Percentiles rank a stretch among this genome's conserved stretches.
Conservation (phyloP, 495 filamentous ascomycete species). For the Daldinia caldariorum region DNA sequence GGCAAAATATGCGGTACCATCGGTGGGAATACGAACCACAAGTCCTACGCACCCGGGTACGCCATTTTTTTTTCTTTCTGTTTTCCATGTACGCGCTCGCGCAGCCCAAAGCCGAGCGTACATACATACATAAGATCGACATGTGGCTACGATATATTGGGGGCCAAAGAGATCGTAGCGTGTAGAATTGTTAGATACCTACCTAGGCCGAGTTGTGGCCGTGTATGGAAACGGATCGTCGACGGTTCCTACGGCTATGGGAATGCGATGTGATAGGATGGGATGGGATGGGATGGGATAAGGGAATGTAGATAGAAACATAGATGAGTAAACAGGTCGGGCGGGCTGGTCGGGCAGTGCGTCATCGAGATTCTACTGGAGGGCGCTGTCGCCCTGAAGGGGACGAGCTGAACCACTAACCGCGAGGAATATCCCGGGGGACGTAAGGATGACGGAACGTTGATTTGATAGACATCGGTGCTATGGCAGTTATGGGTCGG, state of each 20-base stretch:
- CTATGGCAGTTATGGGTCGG: not conserved
- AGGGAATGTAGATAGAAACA: too few species aligned
- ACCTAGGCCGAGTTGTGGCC: not conserved
- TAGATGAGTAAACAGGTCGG: slow-evolving; percentile 16
- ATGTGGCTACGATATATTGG: not conserved
- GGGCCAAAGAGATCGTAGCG: not conserved
- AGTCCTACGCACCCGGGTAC: slow-evolving; percentile 4
- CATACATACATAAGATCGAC: not conserved
- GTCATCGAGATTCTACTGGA: slow-evolving; percentile 32
- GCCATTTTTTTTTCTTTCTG: too few species aligned
- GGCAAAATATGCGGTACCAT: slow-evolving; percentile 6
- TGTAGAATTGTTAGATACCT: slow-evolving; percentile 1
- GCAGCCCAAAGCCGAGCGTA: slow-evolving; percentile 1
- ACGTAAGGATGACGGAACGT: slow-evolving; percentile 2
- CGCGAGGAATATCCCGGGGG: not conserved
- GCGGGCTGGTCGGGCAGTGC: slow-evolving; percentile 15
- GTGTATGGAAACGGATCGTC: not conserved
- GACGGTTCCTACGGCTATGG: slow-evolving; percentile 8
- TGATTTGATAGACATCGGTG: not conserved
- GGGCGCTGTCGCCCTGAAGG: slow-evolving; percentile 18
- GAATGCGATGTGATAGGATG: not conserved
- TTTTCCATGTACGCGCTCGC: not conserved
- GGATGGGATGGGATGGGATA: too few species aligned
- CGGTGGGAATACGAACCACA: slow-evolving; percentile 18
- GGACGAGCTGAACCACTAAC: slow-evolving; percentile 3